Base-by-base conservation (phyloP, 1,284 basidiomycete genomes). In the Rhodotorula mucilaginosa region DNA sequence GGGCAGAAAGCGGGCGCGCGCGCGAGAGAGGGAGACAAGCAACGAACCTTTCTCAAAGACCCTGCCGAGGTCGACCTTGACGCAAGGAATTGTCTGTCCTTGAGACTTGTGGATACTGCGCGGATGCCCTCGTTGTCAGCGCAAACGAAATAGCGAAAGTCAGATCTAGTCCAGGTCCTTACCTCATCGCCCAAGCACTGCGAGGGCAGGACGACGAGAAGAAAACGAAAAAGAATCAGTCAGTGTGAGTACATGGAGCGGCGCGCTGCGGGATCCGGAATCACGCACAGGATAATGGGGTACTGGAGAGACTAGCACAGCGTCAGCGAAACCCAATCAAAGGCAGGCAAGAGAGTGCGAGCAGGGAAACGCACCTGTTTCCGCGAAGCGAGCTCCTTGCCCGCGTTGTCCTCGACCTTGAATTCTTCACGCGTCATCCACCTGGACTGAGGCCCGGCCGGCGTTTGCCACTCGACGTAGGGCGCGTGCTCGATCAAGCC, bases 51-150 rank as follows among this genome's bases (percentile, higher is more conserved):
- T 95, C 82, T 97, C 94, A 77, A 97, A 85, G 23, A 83, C 81
- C 68, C 82, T 82, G 68, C 80, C 78, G 61, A 85, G 80, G 67
- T 85, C 83, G 47, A 84, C 88, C 80, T 89, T 92, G 66, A 96
- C 91, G 31, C 90, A 86, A 67, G 93, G 89, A 26, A 96, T 84
- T 0, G 82, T 83, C 69, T 83, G 81, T 21, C 83, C 83, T 68
- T 83, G 93, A 48, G 90, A 90, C 81, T 97, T 97, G 81, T 97
- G 94, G 65, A 97, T 97, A 65, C 91, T 93, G 89, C 93, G 91
- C 0, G 39, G 39, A 44, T 44, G 39, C 10, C 10, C 8, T 44
- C 10, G 2, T 44, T 2, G 39, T 44, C 39, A 44, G 39, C 39
- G 39, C 39, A 13, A 44, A 10, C 12, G 39, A 44, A 12, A 44